phyloP scores from a whole-genome alignment of 306 rosid genomes.

The Nissolia schottii region DNA sequence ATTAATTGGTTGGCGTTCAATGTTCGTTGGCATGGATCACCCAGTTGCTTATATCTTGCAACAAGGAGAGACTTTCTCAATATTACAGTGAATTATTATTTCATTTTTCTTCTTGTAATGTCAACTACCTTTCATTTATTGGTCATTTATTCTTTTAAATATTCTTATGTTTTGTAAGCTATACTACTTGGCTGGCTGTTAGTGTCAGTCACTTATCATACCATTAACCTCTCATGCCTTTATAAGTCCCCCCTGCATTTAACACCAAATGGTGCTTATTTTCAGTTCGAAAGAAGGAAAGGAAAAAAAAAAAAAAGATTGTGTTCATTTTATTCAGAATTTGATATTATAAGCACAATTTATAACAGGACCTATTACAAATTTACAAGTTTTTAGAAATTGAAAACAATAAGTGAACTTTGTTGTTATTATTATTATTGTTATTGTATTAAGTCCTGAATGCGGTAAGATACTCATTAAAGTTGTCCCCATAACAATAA shows the following conservation, averaged over 20 bases:
- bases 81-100: conserved; percentile 5
- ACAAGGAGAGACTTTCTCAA: not conserved
- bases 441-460: not conserved
- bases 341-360: not conserved
- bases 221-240: conserved; percentile 1
- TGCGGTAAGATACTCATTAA: too few species aligned
- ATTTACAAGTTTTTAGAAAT: not conserved
- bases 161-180: not conserved
- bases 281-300: too few species aligned
- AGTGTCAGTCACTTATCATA: not conserved
- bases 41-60: conserved; percentile 7
- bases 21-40: conserved; percentile 13
- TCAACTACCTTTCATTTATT: conserved; percentile 24
- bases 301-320: too few species aligned
- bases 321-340: not conserved
- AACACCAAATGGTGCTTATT: not conserved
- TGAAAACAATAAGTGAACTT: not conserved
- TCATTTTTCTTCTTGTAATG: not conserved
- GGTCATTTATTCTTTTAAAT: conserved; percentile 7
- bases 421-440: not conserved
- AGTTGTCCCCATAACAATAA: too few species aligned
- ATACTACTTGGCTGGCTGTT: not conserved
- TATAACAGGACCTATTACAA: not conserved
- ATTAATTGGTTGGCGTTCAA: not conserved
- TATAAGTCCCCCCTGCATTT: not conserved